Base-by-base conservation (phyloP, 2,329 filamentous ascomycete species). In the Ramularia endophylla region DNA sequence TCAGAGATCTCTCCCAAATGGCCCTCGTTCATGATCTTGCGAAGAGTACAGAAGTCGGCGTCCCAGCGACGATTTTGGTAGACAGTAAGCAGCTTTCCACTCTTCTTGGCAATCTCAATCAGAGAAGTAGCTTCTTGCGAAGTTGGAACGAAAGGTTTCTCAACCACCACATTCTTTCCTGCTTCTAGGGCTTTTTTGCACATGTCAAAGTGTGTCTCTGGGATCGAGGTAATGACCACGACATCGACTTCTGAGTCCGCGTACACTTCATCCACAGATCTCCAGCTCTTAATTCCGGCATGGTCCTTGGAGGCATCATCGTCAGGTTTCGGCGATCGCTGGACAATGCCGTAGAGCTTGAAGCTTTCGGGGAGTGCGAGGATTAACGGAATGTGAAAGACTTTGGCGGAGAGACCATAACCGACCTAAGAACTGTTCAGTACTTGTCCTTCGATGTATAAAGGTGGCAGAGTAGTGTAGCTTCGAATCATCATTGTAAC, bases 301-400 rank as follows among this genome's bases (percentile, higher is more conserved):
- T 85, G 74, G 62, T 88, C 84, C 48, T 74, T 73, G 15, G 79
- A 75, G 1, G 83, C 83, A 44, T 85, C 83, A 61, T 83, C 75
- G 38, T 72, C 68, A 2, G 74, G 65, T 50, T 74, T 77, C 5
- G 84, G 84, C 4, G 69, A 77, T 45, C 86, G 80, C 65, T 92
- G 86, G 19, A 90, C 81, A 52, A 92, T 80, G 49, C 82, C 78
- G 59, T 87, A 77, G 15, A 90, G 77, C 38, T 72, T 79, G 59
- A 88, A 73, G 40, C 76, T 69, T 5, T 80, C 45, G 13, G 60
- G 71, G 0, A 81, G 78, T 20, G 74, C 72, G 39, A 69, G 68
- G 64, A 92, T 75, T 65, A 88, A 85, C 48, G 85, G 86, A 58
- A 90, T 87, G 65, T 92, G 85, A 67, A 90, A 92, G 66, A 84